Evolutionary conservation across 345 rosid species (phyloP), one percentile per base, ranked within the genome.

Genomic region (Iberis pinnata): DNA sequence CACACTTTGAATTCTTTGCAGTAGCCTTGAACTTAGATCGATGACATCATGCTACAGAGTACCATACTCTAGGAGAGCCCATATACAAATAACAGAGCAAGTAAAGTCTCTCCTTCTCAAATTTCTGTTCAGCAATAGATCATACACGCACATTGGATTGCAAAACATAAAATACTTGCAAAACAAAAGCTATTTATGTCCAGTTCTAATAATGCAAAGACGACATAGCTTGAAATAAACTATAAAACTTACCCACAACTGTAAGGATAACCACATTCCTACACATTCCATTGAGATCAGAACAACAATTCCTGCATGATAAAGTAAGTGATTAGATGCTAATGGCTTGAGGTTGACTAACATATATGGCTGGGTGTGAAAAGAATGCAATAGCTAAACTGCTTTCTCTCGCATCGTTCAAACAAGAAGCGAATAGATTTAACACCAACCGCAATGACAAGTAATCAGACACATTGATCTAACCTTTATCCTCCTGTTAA

Each of bases 1-100:
- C n/a, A n/a, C n/a, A n/a, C n/a, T n/a, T n/a, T n/a, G n/a, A 44
- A 25, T 73, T 79, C 66, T 58, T 67, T 72, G 58, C 35, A 38
- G 65, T 38, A 56, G 66, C 58, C 55, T 67, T 70, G 65, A 75
- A 78, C 56, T 77, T 64, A 20, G 52, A 44, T 6, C 53, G 62
- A 69, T 56, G 70, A 66, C 73, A 71, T 43, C 41, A 73, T 1
- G 96, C 84, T 60, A 78, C 60, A 40, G 65, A 56, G 65, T 78
- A 73, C 95, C 92, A 79, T 26, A 87, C 70, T 73, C 73, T 78
- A 12, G 86, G 86, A 57, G 72, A 72, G 40, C 95, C 95, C 46
- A 76, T 1, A 74, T 86, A 92, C 78, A 68, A 35, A 73, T 78
- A 83, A 67, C 56, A 66, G 54, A 86, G 71, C 7, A 75, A 68